These are phyloP conservation scores for Metschnikowia reukaufii DNA, from an alignment of 805 yeast species.

Conservation along the genomic window DNA sequence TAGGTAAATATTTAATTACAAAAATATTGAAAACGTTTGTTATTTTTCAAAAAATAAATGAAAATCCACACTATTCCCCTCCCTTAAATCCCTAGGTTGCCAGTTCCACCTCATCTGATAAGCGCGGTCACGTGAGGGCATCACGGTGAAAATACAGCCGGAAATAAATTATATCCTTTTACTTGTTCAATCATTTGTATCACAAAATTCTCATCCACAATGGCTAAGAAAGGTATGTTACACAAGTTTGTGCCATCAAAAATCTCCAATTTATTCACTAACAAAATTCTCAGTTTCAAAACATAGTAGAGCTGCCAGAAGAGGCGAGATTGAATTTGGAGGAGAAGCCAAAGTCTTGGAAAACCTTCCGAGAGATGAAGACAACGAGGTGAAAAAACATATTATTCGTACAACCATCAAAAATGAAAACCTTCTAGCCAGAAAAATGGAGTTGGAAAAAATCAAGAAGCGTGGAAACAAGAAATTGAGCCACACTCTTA, in stretches of 20 bases:
- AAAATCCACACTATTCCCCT: no score
- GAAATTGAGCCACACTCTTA: conserved; percentile 32
- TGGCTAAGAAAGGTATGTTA: conserved; percentile 44
- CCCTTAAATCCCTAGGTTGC: not conserved
- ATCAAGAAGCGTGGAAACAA: conserved; percentile 31
- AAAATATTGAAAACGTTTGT: no score
- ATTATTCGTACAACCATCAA: conserved; percentile 66
- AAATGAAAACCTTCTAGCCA: conserved; percentile 60
- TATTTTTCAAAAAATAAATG: no score
- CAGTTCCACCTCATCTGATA: not conserved
- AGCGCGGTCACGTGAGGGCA: conserved; percentile 14
- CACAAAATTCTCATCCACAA: conserved; percentile 8
- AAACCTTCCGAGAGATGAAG: conserved; percentile 57
- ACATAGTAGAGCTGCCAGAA: conserved; percentile 75
- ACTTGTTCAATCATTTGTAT: not conserved
- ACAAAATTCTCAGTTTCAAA: conserved; percentile 50
- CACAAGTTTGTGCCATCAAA: not conserved
- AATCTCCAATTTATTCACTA: conserved; percentile 13
- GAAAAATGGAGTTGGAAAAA: conserved; percentile 48
- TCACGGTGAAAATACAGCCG: conserved; percentile 1
- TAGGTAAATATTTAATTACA: no score
- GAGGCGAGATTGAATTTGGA: conserved; percentile 50
- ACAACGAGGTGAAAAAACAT: conserved; percentile 59
- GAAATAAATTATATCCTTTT: not conserved
- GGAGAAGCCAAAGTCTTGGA: conserved; percentile 51